Percentiles rank a stretch among this genome's conserved stretches.
Conservation (phyloP, 1,139 yeast species). For the Arxiozyma telluris region DNA sequence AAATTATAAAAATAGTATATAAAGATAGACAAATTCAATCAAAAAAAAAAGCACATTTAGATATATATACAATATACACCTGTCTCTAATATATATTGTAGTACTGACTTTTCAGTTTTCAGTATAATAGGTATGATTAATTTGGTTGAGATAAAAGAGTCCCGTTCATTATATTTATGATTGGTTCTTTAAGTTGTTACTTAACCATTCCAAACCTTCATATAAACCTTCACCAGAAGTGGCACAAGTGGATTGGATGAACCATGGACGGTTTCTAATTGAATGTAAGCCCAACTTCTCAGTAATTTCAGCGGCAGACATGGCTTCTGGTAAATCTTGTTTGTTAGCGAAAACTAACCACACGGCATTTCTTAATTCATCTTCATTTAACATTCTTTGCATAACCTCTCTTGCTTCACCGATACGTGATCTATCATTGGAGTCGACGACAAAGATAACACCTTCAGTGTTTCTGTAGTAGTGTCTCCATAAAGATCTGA, state of each 20-base stretch:
- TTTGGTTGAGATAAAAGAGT: neutral
- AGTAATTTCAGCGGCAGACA: conserved; percentile 85
- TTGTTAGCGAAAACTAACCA: conserved; percentile 85
- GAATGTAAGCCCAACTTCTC: conserved; percentile 77
- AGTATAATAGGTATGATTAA: neutral
- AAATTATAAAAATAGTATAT: neutral
- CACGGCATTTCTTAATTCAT: conserved; percentile 84
- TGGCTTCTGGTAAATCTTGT: conserved; percentile 88
- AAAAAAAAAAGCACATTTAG: neutral
- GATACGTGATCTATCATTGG: conserved; percentile 89
- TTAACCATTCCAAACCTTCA: conserved; percentile 88
- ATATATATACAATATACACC: neutral
- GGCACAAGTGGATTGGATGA: conserved; percentile 82
- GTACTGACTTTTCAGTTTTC: neutral
- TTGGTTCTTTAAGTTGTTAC: conserved; percentile 67
- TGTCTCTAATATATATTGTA: neutral
- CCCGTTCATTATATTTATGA: conserved; percentile 13
- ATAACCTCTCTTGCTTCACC: conserved; percentile 89
- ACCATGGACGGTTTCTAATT: conserved; percentile 84
- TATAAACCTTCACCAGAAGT: conserved; percentile 87
- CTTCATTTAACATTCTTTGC: conserved; percentile 91
- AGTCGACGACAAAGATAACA: conserved; percentile 85
- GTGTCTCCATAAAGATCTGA: conserved; percentile 93
- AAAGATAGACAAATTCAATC: conserved; percentile 1
- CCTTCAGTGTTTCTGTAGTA: conserved; percentile 93